Base-by-base conservation (phyloP, 2,329 filamentous ascomycete genomes). In the Elsinoe perseae region DNA sequence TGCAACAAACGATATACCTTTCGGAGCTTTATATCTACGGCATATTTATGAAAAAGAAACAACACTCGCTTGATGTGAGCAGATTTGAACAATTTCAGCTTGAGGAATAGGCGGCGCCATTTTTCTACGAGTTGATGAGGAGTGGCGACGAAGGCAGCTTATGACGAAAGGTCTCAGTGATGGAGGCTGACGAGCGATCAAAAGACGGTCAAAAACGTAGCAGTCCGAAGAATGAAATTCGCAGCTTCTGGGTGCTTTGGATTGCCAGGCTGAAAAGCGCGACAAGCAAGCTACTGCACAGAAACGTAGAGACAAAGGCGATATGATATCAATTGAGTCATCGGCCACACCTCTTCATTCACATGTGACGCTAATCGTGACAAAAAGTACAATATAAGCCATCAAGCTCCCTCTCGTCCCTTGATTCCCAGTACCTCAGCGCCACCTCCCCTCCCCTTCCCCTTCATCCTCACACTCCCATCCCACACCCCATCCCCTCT, bases 401-500 rank as follows among this genome's bases (percentile, higher is more conserved):
- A n/a, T n/a, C n/a, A n/a, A 9, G 3, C 52, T 20, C 27, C 34
- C 32, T 48, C 28, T 18, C 38, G 16, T 28, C 36, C 43, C 54
- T 56, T 48, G 40, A 46, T 56, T 18, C 40, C 54, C 30, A 44
- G 25, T 14, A 10, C 20, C 23, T 44, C 40, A 1, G 12, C 18
- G 16, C 38, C 42, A 3, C 43, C 42, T 20, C 21, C 54, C 20
- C 4, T 36, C 43, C 21, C 27, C 25, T 25, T 48, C 16, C 43
- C 54, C 27, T 32, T 38, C 20, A 25, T 32, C 27, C 54, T 46
- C 28, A 52, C 48, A 38, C 48, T 52, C 48, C 48, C 48, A 16
- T 42, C 54, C 54, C 42, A 34, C 1, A 43, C 52, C 1, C 40
- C 52, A 4, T 21, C 38, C 25, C 28, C 40, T n/a, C 34, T 14